Conservation (phyloP, 768 basidiomycete genomes). For the Lentinula guzmanii region DNA sequence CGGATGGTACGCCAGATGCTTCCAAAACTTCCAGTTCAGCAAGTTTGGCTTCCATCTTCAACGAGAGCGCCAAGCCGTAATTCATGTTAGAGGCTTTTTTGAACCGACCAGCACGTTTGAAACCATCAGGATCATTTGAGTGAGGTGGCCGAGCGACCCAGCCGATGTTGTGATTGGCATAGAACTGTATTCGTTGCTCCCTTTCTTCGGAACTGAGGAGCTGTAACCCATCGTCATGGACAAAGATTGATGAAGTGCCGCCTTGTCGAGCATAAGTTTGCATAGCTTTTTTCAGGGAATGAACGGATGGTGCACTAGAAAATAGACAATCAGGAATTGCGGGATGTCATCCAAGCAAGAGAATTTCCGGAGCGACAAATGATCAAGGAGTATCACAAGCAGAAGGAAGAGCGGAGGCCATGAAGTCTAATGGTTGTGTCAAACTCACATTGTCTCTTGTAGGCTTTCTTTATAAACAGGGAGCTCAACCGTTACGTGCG, state of each 20-base stretch:
- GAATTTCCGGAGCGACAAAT: neutral
- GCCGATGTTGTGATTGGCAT: conserved; percentile 71
- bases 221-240: conserved; percentile 84
- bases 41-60: conserved; percentile 54
- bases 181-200: conserved; percentile 64
- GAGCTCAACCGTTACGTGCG: conserved; percentile 76
- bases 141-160: conserved; percentile 82
- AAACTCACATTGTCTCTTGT: conserved; percentile 73
- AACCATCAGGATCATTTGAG: conserved; percentile 53
- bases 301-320: conserved; percentile 65
- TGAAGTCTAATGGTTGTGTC: conserved; percentile 7
- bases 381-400: neutral
- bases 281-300: conserved; percentile 79
- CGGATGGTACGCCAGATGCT: conserved; percentile 23
- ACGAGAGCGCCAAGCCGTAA: conserved; percentile 61
- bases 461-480: conserved; percentile 88
- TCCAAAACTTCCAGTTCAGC: conserved; percentile 35
- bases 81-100: conserved; percentile 94
- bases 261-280: conserved; percentile 91
- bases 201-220: conserved; percentile 56
- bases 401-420: neutral
- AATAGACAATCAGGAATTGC: neutral
- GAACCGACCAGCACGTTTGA: conserved; percentile 81
- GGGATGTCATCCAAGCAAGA: too few relatives aligned
- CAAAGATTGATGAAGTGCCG: conserved; percentile 70